Base-by-base conservation (phyloP, 2,329 filamentous ascomycete genomes). In the Fusarium chaquense region DNA sequence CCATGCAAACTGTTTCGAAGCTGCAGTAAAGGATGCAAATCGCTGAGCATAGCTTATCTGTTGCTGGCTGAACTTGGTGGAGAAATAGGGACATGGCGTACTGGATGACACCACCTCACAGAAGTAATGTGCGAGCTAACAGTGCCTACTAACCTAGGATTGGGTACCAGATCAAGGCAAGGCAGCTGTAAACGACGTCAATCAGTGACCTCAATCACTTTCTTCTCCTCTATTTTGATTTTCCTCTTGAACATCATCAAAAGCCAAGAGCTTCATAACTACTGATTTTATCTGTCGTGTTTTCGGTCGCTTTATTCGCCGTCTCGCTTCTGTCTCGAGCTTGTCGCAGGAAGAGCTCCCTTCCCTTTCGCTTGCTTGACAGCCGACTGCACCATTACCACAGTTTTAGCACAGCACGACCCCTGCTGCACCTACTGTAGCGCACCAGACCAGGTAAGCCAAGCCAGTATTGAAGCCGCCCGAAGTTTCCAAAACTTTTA, bases 281-380 rank as follows among this genome's bases (percentile, higher is more conserved):
- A 20, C 32, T 46, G 38, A 36, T 41, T 36, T 38, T 15, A 50
- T 50, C 54, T 65, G 26, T 28, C 35, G 22, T 56, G 22, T 50
- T 51, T 26, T 44, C 43, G 15, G 46, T 43, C 47, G 44, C 35
- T 49, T 46, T 38, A 62, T 58, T 32, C 26, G 15, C 58, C 58
- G 70, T 72, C 63, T 74, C 70, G 72, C 55, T 57, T 49, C 54
- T 60, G 72, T 74, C 70, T 74, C 70, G 70, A 60, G 53, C 20
- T 60, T 62, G 73, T 75, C 69, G 51, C 73, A 75, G 62, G 46
- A 62, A 74, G 38, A 61, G 35, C 52, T 64, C 58, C 67, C 45
- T 50, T 28, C 43, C 38, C 56, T 51, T 54, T 69, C 69, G 60
- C 64, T 58, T 59, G 43, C 51, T 58, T 67, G 36, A 60, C 13